phyloP scores from a whole-genome alignment of 73 alveolate species.

The Paramecium octaurelia region DNA sequence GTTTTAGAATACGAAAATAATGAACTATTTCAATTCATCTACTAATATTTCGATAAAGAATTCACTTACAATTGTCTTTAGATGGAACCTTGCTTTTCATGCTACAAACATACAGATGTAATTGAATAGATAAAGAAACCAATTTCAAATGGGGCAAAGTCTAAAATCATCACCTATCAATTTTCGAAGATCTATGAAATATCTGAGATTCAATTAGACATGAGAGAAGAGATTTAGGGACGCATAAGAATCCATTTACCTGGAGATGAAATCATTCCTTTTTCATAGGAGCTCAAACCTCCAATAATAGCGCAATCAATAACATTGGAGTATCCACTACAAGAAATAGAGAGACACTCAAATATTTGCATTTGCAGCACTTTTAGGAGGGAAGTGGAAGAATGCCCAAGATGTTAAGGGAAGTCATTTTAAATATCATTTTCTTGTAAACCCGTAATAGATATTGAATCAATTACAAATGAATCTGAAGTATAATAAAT shows the following conservation, averaged over 20 bases:
- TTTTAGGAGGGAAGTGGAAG: conserved; percentile 1
- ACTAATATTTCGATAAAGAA: neutral
- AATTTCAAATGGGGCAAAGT: neutral
- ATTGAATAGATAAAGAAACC: neutral
- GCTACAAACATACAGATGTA: neutral
- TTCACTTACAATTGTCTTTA: conserved; percentile 1
- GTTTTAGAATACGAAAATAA: neutral
- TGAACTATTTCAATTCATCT: neutral
- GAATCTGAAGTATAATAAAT: neutral
- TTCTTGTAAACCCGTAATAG: neutral
- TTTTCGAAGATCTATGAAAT: neutral
- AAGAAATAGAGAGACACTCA: neutral
- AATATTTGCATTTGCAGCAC: neutral
- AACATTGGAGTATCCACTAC: neutral
- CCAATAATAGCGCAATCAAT: neutral
- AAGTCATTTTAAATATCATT: neutral
- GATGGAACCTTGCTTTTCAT: conserved; percentile 11
- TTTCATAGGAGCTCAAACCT: neutral
- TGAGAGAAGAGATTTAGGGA: neutral
- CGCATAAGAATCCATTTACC: neutral
- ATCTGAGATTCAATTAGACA: neutral
- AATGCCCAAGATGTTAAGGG: neutral
- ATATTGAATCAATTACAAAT: neutral
- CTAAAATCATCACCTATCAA: neutral
- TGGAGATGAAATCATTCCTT: neutral